These are phyloP conservation scores for Irpex sp. DNA, from an alignment of 1,284 basidiomycete species.

Conservation along the genomic window DNA sequence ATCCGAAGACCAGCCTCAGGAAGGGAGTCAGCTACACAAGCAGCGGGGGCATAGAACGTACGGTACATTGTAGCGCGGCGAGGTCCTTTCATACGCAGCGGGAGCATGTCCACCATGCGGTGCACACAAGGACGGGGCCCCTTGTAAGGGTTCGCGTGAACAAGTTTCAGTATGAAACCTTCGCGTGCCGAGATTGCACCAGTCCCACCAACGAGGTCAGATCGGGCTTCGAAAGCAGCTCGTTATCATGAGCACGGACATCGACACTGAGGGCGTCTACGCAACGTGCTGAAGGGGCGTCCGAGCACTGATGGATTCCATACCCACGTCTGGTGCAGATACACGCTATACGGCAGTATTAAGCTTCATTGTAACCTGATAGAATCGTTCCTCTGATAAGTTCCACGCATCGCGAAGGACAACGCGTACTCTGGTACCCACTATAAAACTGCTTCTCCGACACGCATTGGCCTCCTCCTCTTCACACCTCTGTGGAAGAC, in stretches of 20 bases:
- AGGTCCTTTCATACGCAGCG: conserved; percentile 16
- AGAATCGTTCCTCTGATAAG: background rate
- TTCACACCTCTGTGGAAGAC: background rate
- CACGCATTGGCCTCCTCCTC: background rate
- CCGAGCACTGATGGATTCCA: background rate
- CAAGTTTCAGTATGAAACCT: background rate
- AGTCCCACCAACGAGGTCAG: background rate
- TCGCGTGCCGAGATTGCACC: background rate
- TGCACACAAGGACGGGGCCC: conserved; percentile 18
- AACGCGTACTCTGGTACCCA: background rate
- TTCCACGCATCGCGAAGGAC: background rate
- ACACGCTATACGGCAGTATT: conserved; percentile 1
- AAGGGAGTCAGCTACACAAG: conserved; percentile 10
- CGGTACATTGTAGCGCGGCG: background rate
- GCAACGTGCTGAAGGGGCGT: background rate
- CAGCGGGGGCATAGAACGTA: conserved; percentile 11
- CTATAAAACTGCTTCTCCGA: background rate
- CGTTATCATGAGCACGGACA: background rate
- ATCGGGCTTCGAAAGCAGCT: background rate
- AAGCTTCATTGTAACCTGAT: background rate
- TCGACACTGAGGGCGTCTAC: background rate
- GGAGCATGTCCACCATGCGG: conserved; percentile 24
- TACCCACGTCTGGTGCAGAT: background rate
- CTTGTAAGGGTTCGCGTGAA: background rate
- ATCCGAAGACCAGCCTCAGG: conserved; percentile 5